Evolutionary conservation across 1,284 basidiomycete species (phyloP), one percentile per base, ranked within the genome.

Genomic region (Apiotrichum laibachii): DNA sequence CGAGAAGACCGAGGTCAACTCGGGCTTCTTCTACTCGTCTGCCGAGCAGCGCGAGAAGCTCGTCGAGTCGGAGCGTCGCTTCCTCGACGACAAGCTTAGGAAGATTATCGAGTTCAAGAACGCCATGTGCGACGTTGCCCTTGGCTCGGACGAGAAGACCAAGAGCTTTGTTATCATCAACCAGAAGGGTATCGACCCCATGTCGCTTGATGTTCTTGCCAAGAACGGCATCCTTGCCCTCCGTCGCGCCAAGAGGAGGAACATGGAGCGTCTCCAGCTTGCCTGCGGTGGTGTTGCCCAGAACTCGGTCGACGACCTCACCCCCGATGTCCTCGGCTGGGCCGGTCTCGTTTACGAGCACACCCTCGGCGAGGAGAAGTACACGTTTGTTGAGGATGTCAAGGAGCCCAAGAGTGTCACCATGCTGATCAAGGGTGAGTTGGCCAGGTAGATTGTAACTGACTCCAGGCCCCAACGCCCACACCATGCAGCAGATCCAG

Each of bases 1-100:
- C 78, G 96, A 99, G 79, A 99, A 99, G 83, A 99, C 96, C 66
- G 96, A 99, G 83, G 92, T 99, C 77, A 99, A 99, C 82, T 98
- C 96, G 50, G 88, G 93, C 21, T 99, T 99, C 85, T 99, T 98
- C 84, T 99, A 99, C 81, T 97, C 93, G 5, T 94, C 92, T 2
- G 90, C 96, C 15, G 96, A 98, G 73, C 96, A 99, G 80, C 87
- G 96, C 44, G 95, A 99, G 80, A 99, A 98, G 81, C 87, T 99
- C 15, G 93, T 99, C 62, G 96, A 99, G 80, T 93, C 92, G 4
- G 96, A 99, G 77, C 86, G 96, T 57, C 85, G 86, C 61, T 95
- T 95, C 75, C 89, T 95, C 50, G 96, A 99, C 76, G 88, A 86
- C 57, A 96, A 96, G 79, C 86, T 97, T 62, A 89, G 87, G 80